phyloP scores from a whole-genome alignment of 1,284 basidiomycete genomes.

The Serendipita sp. region DNA sequence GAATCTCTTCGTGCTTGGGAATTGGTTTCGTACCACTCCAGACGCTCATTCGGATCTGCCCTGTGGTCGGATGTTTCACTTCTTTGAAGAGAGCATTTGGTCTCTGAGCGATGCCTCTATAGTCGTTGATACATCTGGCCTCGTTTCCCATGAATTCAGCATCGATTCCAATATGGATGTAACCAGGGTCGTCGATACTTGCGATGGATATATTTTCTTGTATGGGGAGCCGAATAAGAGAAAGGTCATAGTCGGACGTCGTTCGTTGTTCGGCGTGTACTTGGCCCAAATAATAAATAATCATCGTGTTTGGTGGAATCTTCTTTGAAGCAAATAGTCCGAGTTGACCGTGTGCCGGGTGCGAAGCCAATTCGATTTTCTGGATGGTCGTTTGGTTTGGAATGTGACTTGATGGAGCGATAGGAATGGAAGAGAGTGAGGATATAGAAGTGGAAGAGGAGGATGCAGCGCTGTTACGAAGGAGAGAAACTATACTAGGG shows the following conservation, averaged over 20 bases:
- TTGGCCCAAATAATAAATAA: conserved; percentile 75
- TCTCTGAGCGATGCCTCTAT: conserved; percentile 48
- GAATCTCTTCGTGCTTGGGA: conserved; percentile 69
- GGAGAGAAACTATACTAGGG: conserved; percentile 8
- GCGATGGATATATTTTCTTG: conserved; percentile 16
- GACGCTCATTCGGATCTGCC: conserved; percentile 64
- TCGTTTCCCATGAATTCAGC: conserved; percentile 69
- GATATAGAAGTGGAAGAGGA: conserved; percentile 17
- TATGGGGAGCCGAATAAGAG: conserved; percentile 44
- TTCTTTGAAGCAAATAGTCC: conserved; percentile 70
- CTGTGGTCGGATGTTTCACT: conserved; percentile 30
- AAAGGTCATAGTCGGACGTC: conserved; percentile 75
- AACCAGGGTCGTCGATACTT: conserved; percentile 8
- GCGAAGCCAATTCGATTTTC: conserved; percentile 23
- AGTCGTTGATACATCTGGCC: conserved; percentile 79
- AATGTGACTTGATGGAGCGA: conserved; percentile 9
- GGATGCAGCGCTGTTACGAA: conserved; percentile 2
- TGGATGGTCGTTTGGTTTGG: conserved; percentile 19
- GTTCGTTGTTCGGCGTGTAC: conserved; percentile 63
- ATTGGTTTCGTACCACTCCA: conserved; percentile 49
- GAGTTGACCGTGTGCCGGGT: conserved; percentile 70
- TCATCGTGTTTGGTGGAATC: conserved; percentile 48
- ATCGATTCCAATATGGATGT: conserved; percentile 38
- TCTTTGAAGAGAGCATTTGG: conserved; percentile 70
- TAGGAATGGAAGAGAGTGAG: background rate